Base-by-base conservation (phyloP, 2,329 filamentous ascomycete species). In the Phyllosticta citribraziliensis region DNA sequence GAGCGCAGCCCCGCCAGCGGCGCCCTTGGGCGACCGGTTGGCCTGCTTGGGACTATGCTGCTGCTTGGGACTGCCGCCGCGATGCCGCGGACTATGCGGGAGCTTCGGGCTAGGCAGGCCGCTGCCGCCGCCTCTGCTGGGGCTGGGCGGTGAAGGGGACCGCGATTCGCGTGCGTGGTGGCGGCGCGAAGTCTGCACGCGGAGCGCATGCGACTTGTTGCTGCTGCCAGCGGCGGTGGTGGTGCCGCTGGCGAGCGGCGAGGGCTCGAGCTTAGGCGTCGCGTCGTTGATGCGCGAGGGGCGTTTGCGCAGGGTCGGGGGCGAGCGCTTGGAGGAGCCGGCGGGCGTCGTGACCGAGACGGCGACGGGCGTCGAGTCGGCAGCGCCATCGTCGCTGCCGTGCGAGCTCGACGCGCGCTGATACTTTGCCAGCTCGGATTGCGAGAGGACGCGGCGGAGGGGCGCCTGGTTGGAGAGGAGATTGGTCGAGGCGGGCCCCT, bases 401-500 rank as follows among this genome's bases (percentile, higher is more conserved):
- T 47, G 40, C 14, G 17, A 47, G 40, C 40, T 47, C 40, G 40
- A 47, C 19, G 78, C 40, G 8, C 79, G 76, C 64, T 82, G 80
- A 58, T 96, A 92, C 63, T 92, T 89, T 9, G 91, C 88, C 51
- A 97, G 78, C 68, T 97, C 93, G 0, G 88, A 87, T 67, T 89
- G 91, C 1, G 92, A 96, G 33, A 97, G 79, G 9, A 99, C 88
- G 60, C 89, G 88, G 58, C 94, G 83, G 35, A 97, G 76, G 3
- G 93, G 92, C 40, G 88, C 89, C 30, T 86, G 85, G 58, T 62
- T 74, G 1, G 69, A 69, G 8, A 75, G 60, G 2, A 74, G 58
- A 54, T 72, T 70, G 40, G 17, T 47, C 17, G 35, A 40, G 35
- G 12, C 35, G 17, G 22, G 22, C 22, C 40, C 17, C 27, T 69